Evolutionary conservation across 768 basidiomycete species (phyloP), one percentile per base, ranked within the genome.

Genomic region (Pleurotus pulmonarius): DNA sequence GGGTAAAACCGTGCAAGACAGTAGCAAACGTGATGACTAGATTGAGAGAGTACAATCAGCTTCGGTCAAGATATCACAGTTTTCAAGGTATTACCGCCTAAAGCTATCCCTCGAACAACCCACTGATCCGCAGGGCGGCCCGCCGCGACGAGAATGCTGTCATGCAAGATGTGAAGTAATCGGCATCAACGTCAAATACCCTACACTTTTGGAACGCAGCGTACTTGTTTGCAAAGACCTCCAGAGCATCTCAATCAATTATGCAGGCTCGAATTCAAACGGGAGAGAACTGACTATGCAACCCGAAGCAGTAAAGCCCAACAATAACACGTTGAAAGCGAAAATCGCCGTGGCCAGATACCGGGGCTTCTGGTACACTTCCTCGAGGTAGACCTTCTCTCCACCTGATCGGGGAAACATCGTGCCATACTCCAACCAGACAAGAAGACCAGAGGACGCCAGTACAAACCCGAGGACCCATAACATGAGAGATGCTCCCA

Each of bases 351-450:
- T 83, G 5, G 74, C 76, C 2, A 83, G 67, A 47, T 75, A 76
- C 57, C 67, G 73, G 4, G 82, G 81, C 38, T 65, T 71, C 46
- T 65, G 70, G 63, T 82, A 85, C 3, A 82, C 71, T 0, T 77
- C 81, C 63, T 85, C 84, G 22, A 83, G 69, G 59, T 85, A 84
- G 2, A 84, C 82, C 64, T 86, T 84, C 63, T 85, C 84, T 5
- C 83, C 83, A 5, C 83, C 83, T 11, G 80, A 82, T 1, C 83
- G 75, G 2, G 83, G 83, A 58, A 77, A 82, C 83, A 85, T 85
- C 2, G 82, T 81, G 5, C 84, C 85, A 48, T 79, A 79, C 57
- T 86, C 83, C 16, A 85, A 77, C 82, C 82, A 85, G 54, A 85
- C 78, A 62, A 85, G 83, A 12, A 84, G 67, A 0, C 83, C 83